Percentiles rank a stretch among this genome's conserved stretches.
Conservation (phyloP, 345 rosid genomes). For the Sonneratia alba region DNA sequence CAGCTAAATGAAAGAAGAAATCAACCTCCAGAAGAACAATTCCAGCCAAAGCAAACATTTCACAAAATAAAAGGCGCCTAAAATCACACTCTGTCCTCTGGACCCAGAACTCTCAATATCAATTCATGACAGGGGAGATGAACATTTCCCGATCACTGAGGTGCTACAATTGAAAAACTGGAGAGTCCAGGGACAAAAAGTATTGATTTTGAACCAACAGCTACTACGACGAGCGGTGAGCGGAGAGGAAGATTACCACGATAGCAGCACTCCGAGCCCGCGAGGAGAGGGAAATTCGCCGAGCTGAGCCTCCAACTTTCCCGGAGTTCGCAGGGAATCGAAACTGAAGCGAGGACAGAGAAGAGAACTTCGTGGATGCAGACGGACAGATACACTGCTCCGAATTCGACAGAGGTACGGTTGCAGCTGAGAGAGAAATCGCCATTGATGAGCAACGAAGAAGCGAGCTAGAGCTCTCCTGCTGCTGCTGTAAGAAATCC, state of each 20-base stretch:
- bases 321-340: not conserved
- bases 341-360: constrained; percentile 11
- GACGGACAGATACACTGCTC: constrained; percentile 1
- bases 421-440: constrained; percentile 33
- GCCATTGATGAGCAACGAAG: constrained; percentile 28
- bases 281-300: constrained; percentile 1
- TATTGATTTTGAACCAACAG: not conserved
- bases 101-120: not conserved
- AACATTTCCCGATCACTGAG: not conserved
- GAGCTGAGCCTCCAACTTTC: not conserved
- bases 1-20: too few species aligned
- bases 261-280: constrained; percentile 4
- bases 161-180: not conserved
- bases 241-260: constrained; percentile 6
- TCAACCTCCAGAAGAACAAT: too few species aligned
- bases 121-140: not conserved
- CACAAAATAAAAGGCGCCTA: too few species aligned
- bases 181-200: not conserved
- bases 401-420: constrained; percentile 14
- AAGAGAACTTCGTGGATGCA: constrained; percentile 4
- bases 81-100: too few species aligned
- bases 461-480: too few species aligned
- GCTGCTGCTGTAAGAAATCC: too few species aligned
- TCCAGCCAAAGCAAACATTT: not conserved
- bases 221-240: not conserved